Evolutionary conservation across 1,284 basidiomycete species (phyloP).

Genomic region (Trichosporon inkin): DNA sequence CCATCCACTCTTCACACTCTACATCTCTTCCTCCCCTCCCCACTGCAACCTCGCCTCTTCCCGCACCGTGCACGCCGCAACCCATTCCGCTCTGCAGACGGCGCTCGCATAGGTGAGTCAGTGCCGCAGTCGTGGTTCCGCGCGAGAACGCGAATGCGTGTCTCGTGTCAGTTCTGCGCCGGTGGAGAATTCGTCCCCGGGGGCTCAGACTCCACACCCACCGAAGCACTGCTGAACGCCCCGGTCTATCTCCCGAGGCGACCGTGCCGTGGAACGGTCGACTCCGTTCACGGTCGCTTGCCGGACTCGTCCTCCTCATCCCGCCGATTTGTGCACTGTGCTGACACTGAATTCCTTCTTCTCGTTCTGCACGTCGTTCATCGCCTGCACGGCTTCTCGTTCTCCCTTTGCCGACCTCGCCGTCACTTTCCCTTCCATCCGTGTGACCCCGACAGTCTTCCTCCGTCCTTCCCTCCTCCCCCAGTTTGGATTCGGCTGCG

Average conservation of each 20-base stretch:
- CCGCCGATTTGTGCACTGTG: background rate
- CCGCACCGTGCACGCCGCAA: background rate
- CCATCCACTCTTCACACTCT: slow-evolving; percentile 5
- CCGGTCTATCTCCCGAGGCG: slow-evolving; percentile 4
- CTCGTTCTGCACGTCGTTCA: slow-evolving; percentile 2
- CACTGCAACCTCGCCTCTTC: background rate
- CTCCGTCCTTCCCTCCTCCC: background rate
- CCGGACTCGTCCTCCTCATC: background rate
- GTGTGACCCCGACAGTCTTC: background rate
- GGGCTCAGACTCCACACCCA: slow-evolving; percentile 6
- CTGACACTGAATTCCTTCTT: slow-evolving; percentile 3
- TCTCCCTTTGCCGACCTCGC: background rate
- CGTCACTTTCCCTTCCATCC: background rate
- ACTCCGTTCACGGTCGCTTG: background rate
- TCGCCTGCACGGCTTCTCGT: background rate
- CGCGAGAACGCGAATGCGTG: background rate
- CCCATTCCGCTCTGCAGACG: background rate
- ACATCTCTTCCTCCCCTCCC: background rate
- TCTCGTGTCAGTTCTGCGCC: no score
- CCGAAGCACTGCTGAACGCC: background rate
- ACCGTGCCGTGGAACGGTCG: background rate
- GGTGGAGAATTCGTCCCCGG: no score
- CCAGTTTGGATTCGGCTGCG: background rate
- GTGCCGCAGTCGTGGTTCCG: background rate
- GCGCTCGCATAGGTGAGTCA: slow-evolving; percentile 1